A percentile compares a stretch with the other conserved stretches of the same genome.
Evolutionary conservation across 345 rosid species (phyloP).

Genomic region (Barbarea vulgaris): DNA sequence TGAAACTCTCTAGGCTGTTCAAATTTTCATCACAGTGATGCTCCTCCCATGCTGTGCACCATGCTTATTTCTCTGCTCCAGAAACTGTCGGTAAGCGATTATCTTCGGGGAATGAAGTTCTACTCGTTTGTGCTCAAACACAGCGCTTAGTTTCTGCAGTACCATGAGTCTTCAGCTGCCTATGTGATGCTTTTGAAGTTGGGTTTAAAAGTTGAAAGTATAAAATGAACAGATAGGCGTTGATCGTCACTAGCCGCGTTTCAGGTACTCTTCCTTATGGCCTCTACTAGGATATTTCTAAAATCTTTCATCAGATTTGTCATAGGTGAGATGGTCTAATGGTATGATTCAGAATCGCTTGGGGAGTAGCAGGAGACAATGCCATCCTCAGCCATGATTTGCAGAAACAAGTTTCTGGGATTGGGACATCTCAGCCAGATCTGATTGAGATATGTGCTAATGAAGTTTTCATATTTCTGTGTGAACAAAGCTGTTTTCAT

Average conservation of each 20-base stretch:
- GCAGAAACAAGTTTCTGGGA: slow-evolving; percentile 5
- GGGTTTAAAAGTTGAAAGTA: not conserved
- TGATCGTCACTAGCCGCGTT: not conserved
- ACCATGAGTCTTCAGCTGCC: slow-evolving; percentile 5
- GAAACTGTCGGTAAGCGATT: not conserved
- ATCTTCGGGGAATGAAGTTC: not conserved
- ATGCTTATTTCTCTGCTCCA: not conserved
- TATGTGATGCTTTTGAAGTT: slow-evolving; percentile 6
- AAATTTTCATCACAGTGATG: slow-evolving; percentile 23
- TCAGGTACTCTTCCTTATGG: slow-evolving; percentile 6
- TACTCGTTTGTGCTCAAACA: not conserved
- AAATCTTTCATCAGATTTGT: not conserved
- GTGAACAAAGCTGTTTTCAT: slow-evolving; percentile 7
- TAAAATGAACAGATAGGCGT: not conserved
- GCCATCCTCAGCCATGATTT: slow-evolving; percentile 8
- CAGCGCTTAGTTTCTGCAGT: not conserved
- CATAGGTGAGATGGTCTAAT: not conserved
- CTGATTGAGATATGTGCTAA: not conserved
- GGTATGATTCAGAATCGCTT: not conserved
- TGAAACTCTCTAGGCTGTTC: slow-evolving; percentile 24
- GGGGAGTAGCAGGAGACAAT: slow-evolving; percentile 7
- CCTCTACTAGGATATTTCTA: not conserved
- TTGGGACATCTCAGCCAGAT: not conserved
- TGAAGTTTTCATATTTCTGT: slow-evolving; percentile 1
- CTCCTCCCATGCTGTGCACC: slow-evolving; percentile 7